Base-by-base conservation (phyloP, 305 asterid species). In the Withania somnifera region DNA sequence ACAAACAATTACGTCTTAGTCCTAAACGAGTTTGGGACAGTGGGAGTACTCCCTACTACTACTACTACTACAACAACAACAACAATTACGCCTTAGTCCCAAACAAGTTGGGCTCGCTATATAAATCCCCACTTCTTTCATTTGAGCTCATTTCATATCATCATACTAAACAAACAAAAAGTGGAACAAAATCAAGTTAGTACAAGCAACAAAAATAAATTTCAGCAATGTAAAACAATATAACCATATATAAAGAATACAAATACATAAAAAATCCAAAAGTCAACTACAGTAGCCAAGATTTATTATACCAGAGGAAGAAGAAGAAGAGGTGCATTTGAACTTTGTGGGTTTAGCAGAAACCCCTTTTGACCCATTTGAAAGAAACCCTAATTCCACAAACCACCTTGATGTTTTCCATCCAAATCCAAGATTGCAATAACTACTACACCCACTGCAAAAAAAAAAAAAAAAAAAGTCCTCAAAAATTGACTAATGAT, bases 351-450 rank as follows among this genome's bases (percentile, higher is more conserved):
- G 88, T 78, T 73, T 82, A 15, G 81, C 54, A 14, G 86, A 78
- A 88, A 75, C 56, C 84, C 78, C 76, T 73, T 82, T 60, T 32
- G 56, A 76, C 84, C 85, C 88, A 86, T 68, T 80, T 54, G 88
- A 68, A 17, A 26, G 47, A 4, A 79, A 87, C 85, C 84, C 86
- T 13, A 85, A 83, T 77, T 86, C 83, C 53, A 87, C 58, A 86
- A 93, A 88, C 84, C 86, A 87, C 87, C 89, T 92, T 63, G 92
- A 91, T 0, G 90, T 83, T 82, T 84, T 89, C 93, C 90, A 88
- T n/a, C 91, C 87, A 50, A 89, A 71, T 19, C 87, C 89, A 79
- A 53, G 32, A 68, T 53, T 79, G 82, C 88, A 86, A 79, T 67
- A 83, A 77, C 56, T 81, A 88, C 89, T 84, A 87, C 82, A 85